These are phyloP conservation scores for Hypomontagnella submonticulosa DNA, from an alignment of 495 filamentous ascomycete genomes.

Conservation along the genomic window DNA sequence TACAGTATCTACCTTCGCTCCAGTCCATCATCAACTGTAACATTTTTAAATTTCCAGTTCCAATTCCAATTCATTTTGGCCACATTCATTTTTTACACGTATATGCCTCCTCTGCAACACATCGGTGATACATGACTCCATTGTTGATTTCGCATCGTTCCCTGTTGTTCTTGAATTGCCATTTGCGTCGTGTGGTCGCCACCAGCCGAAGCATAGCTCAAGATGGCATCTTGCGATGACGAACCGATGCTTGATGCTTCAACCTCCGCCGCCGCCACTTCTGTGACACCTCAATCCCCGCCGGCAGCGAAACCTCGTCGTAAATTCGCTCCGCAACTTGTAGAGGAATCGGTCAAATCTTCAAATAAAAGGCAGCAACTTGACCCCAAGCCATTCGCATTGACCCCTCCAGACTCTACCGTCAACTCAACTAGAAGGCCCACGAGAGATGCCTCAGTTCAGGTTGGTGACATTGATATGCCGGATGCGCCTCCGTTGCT, in stretches of 20 bases:
- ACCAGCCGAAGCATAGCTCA: conserved; percentile 2
- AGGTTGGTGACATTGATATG: conserved; percentile 40
- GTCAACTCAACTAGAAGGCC: conserved; percentile 39
- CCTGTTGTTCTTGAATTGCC: background rate
- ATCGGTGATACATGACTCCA: conserved; percentile 22
- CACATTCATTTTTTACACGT: conserved; percentile 1
- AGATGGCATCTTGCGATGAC: conserved; percentile 38
- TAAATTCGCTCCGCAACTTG: conserved; percentile 64
- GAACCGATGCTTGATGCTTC: conserved; percentile 39
- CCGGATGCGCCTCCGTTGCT: conserved; percentile 28
- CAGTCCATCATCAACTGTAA: too few relatives aligned
- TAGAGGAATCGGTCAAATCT: conserved; percentile 65
- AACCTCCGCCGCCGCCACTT: conserved; percentile 38
- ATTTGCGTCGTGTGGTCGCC: conserved; percentile 2
- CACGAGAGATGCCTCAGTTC: conserved; percentile 44
- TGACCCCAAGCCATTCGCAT: conserved; percentile 5
- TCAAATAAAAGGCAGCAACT: conserved; percentile 30
- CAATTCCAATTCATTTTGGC: conserved; percentile 13
- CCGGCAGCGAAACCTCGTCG: conserved; percentile 51
- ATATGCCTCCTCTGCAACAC: background rate
- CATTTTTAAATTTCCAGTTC: too few relatives aligned
- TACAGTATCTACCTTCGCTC: conserved; percentile 9
- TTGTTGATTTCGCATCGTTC: conserved; percentile 9
- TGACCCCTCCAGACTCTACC: conserved; percentile 37
- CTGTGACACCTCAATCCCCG: conserved; percentile 31